These are phyloP conservation scores for maize (Zea mays) DNA, from an alignment of 176 grass and related monocot species.

Conservation along the genomic window DNA sequence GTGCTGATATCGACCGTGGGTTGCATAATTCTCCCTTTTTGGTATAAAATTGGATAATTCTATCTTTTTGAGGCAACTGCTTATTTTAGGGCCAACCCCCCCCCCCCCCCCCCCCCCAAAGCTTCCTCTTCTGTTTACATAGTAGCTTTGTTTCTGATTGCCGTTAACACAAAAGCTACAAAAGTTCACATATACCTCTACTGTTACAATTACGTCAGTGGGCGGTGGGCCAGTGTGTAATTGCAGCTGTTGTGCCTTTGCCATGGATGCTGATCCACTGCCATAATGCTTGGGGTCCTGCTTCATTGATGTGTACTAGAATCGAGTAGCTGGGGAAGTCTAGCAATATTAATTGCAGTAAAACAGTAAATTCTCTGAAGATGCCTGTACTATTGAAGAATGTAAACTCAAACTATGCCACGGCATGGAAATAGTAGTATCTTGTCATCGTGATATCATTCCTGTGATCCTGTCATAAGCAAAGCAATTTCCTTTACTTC, in stretches of 20 bases:
- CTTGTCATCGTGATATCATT: not conserved
- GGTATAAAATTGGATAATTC: not conserved
- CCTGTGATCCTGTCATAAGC: not conserved
- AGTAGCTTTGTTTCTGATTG: not conserved
- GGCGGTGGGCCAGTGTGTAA: slow-evolving; percentile 2
- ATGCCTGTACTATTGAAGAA: not conserved
- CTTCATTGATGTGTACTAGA: slow-evolving; percentile 8
- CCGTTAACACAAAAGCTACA: no score
- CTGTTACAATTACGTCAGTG: not conserved
- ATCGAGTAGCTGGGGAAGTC: not conserved
- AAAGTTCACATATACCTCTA: not conserved
- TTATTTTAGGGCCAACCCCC: not conserved
- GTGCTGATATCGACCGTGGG: not conserved
- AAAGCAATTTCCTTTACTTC: not conserved
- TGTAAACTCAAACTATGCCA: not conserved
- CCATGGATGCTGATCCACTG: not conserved
- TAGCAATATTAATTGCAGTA: not conserved
- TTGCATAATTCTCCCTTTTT: not conserved
- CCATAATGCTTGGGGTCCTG: not conserved
- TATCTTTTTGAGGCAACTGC: no score
- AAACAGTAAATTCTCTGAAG: not conserved
- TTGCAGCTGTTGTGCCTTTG: slow-evolving; percentile 8
- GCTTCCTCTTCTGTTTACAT: not conserved
- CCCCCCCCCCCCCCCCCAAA: no score
- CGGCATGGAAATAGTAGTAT: not conserved